Evolutionary conservation across 164 flowering plant genomes (phyloP), one percentile per base, ranked within the genome.

Genomic region (Tetrastigma voinierianum): DNA sequence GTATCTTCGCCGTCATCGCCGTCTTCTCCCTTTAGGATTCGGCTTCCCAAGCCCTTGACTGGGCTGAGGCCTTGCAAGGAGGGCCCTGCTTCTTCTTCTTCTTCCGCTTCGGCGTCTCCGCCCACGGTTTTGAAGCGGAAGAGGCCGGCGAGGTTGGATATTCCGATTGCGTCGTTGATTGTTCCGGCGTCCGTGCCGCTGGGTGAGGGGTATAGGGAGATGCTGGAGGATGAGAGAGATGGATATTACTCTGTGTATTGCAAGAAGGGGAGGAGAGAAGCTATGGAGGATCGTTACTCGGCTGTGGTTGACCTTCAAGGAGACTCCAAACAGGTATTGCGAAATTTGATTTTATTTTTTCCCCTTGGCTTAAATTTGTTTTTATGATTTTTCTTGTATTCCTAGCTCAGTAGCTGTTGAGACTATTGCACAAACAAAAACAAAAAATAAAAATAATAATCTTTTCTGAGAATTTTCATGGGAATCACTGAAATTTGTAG

Each of bases 221-320:
- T 66, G 64, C 72, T 83, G 59, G 93, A 81, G 77, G 74, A 54
- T 14, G 92, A 84, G 66, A 81, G 80, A 19, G 83, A 82, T 40
- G 86, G 81, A 62, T 89, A 76, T 32, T 32, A 32, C 65, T 80
- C 88, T 25, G 96, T 90, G 24, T 90, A 69, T 70, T 90, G 96
- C 71, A 92, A 89, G 84, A 84, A 74, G 69, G 96, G 98, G 59
- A 82, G 86, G 82, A 85, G 93, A 69, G 92, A 76, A 24, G 79
- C 75, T 8, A 86, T 89, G 89, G 97, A 95, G 80, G 97, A 95
- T 79, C 75, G 96, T 18, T 88, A 77, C 74, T 85, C 90, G 1
- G 90, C 90, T 23, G 57, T 64, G 5, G 62, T 83, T n/a, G 79
- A 80, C 67, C 43, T 87, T 56, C 76, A 80, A 3, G 92, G 88